These are phyloP conservation scores for Clarkia xantiana DNA, from an alignment of 345 rosid species.

Conservation along the genomic window DNA sequence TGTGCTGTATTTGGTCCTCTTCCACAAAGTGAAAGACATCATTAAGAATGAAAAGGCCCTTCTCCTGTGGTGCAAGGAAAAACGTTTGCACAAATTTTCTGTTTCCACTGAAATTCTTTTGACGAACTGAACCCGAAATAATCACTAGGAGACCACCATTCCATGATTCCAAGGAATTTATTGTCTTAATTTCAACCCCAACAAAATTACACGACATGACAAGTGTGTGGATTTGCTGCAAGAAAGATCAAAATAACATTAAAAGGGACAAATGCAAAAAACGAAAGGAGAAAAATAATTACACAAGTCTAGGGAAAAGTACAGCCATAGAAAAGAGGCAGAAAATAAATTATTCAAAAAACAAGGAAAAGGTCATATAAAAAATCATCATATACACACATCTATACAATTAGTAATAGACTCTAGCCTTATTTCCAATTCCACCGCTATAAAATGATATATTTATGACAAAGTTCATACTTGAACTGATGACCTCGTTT, in stretches of 20 bases:
- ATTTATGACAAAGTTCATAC: too few relatives aligned
- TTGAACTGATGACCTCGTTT: too few relatives aligned
- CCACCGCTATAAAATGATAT: too few relatives aligned
- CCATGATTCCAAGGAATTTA: slow-evolving; percentile 47
- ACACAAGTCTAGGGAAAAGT: neutral
- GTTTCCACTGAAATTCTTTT: slow-evolving; percentile 28
- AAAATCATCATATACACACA: too few relatives aligned
- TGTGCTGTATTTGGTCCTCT: slow-evolving; percentile 37
- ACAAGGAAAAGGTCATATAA: too few relatives aligned
- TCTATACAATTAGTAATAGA: too few relatives aligned
- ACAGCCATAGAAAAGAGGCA: neutral
- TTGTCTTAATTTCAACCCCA: slow-evolving; percentile 55
- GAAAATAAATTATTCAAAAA: too few relatives aligned
- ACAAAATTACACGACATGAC: slow-evolving; percentile 31
- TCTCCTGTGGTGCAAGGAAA: slow-evolving; percentile 69
- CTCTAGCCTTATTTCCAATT: too few relatives aligned
- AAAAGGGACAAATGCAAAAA: neutral
- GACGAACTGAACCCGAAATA: slow-evolving; percentile 56
- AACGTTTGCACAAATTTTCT: slow-evolving; percentile 53
- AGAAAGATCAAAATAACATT: neutral
- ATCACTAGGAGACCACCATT: slow-evolving; percentile 52
- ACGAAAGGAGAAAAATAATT: neutral
- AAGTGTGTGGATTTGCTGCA: slow-evolving; percentile 52
- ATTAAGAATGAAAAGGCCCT: slow-evolving; percentile 53
- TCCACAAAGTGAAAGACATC: slow-evolving; percentile 50